Conservation (phyloP, 2,329 filamentous ascomycete genomes). For the Colletotrichum sp. region DNA sequence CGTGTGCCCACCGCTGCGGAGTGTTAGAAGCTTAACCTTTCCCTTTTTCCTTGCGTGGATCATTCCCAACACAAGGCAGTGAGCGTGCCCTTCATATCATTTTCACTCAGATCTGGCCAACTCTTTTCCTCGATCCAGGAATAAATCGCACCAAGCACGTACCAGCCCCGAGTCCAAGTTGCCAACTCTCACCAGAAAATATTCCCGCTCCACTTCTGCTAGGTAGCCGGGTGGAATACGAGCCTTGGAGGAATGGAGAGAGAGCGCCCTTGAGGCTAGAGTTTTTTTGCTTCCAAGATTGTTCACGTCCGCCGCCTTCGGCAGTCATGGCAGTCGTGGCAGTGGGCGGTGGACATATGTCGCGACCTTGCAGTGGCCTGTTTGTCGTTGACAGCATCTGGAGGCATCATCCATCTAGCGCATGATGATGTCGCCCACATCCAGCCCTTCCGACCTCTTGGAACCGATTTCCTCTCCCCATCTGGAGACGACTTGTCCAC, state of each 20-base stretch:
- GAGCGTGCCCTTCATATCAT: background rate
- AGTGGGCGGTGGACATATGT: background rate
- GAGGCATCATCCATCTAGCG: slow-evolving; percentile 12
- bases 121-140: slow-evolving; percentile 3
- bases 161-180: background rate
- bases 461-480: background rate
- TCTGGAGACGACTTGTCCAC: background rate
- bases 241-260: background rate
- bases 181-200: background rate
- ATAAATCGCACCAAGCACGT: background rate
- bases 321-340: background rate
- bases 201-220: background rate
- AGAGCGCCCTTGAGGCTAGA: background rate
- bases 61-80: background rate
- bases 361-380: background rate
- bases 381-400: slow-evolving; percentile 10
- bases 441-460: background rate
- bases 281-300: background rate
- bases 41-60: slow-evolving; percentile 14
- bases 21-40: slow-evolving; percentile 19
- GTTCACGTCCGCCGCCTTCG: background rate
- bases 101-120: slow-evolving; percentile 9
- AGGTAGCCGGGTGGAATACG: slow-evolving; percentile 7
- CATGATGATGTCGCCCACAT: slow-evolving; percentile 5
- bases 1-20: background rate